phyloP scores from a whole-genome alignment of 2,329 filamentous ascomycete species.

The Pseudogymnoascus sp. region DNA sequence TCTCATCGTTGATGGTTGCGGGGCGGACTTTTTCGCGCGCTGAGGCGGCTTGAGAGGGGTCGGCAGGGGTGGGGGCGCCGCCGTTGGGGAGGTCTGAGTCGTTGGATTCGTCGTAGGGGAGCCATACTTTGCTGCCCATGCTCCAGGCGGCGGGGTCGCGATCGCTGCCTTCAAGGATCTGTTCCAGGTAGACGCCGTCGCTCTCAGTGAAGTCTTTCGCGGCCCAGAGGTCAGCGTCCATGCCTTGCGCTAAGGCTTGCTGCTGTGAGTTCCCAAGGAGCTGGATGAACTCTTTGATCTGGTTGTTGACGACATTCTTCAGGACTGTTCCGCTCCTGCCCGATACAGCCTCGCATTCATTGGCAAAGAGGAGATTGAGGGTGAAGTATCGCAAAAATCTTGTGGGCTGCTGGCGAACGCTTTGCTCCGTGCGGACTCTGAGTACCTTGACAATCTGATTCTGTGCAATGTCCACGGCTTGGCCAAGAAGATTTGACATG shows the following conservation, averaged over 20 bases:
- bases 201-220: conserved; percentile 64
- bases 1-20: conserved; percentile 75
- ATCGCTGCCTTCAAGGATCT: conserved; percentile 62
- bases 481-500: conserved; percentile 67
- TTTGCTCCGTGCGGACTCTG: conserved; percentile 69
- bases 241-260: conserved; percentile 64
- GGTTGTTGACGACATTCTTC: conserved; percentile 71
- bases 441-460: conserved; percentile 69
- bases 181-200: conserved; percentile 51
- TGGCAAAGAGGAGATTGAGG: conserved; percentile 73
- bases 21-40: conserved; percentile 58
- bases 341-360: conserved; percentile 79
- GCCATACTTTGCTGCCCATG: conserved; percentile 51
- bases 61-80: conserved; percentile 18
- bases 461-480: conserved; percentile 73
- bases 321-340: conserved; percentile 67
- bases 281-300: conserved; percentile 74
- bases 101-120: conserved; percentile 31
- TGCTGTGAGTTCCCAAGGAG: conserved; percentile 63
- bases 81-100: conserved; percentile 32
- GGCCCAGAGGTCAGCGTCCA: conserved; percentile 76
- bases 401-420: conserved; percentile 55
- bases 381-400: conserved; percentile 76
- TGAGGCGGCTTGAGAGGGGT: conserved; percentile 14
- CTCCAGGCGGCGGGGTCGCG: conserved; percentile 61